phyloP scores from a whole-genome alignment of 352 stramenopile genomes.

The Phytophthora tentaculata region DNA sequence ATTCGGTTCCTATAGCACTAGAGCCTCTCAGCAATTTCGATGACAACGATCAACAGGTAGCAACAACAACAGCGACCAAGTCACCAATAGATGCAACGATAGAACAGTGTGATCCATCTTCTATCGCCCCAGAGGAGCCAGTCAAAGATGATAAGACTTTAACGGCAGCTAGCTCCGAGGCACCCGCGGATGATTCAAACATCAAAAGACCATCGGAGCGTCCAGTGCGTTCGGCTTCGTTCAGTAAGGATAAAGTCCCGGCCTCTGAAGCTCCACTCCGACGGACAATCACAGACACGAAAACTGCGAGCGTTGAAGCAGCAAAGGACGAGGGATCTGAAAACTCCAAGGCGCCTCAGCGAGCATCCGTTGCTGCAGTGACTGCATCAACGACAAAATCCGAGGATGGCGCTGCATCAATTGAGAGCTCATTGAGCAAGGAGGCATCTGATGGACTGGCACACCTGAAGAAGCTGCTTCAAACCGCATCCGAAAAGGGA shows the following conservation, averaged over 20 bases:
- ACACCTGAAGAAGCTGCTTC: conserved; percentile 57
- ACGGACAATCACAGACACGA: conserved; percentile 34
- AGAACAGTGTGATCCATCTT: neutral
- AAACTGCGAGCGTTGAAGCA: conserved; percentile 2
- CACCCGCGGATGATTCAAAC: neutral
- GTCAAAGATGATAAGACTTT: neutral
- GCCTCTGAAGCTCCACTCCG: conserved; percentile 20
- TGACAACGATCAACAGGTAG: neutral
- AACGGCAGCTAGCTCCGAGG: neutral
- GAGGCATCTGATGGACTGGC: conserved; percentile 28
- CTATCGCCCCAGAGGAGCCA: neutral
- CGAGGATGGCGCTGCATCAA: neutral
- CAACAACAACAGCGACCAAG: neutral
- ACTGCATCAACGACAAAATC: conserved; percentile 1
- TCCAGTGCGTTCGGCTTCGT: conserved; percentile 27
- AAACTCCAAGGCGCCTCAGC: conserved; percentile 10
- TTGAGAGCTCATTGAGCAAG: neutral
- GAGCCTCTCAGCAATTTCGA: neutral
- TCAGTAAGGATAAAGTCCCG: conserved; percentile 2
- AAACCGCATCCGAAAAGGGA: conserved; percentile 48
- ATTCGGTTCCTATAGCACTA: conserved; percentile 11
- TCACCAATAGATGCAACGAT: neutral
- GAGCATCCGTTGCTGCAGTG: conserved; percentile 40
- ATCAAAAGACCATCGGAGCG: conserved; percentile 7
- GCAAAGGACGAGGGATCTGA: neutral